Evolutionary conservation across 2,329 filamentous ascomycete genomes (phyloP).

Genomic region (Lanzia echinophila): DNA sequence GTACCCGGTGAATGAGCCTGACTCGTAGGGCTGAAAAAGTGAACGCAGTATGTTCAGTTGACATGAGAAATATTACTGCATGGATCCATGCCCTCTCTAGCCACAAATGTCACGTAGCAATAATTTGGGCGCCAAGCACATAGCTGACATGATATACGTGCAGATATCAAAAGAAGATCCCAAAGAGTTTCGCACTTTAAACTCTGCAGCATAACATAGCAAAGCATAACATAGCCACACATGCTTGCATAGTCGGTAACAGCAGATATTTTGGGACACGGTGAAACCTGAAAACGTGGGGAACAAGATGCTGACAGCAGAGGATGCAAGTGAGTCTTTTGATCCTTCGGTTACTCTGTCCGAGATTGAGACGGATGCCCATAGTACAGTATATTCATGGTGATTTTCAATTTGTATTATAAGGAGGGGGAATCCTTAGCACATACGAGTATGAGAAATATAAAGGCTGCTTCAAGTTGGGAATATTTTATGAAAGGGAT

Average conservation of each 20-base stretch:
- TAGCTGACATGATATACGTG: conserved; percentile 6
- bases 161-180: not conserved
- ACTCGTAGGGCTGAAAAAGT: conserved; percentile 1
- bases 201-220: conserved; percentile 6
- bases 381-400: not conserved
- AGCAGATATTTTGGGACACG: conserved; percentile 10
- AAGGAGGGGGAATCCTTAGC: too few relatives aligned
- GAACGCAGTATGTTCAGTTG: not conserved
- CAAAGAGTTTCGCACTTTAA: not conserved
- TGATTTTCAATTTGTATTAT: too few relatives aligned
- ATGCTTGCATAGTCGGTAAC: conserved; percentile 13
- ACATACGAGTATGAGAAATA: too few relatives aligned
- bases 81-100: not conserved
- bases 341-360: conserved; percentile 14
- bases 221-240: too few relatives aligned
- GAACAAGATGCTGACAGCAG: conserved; percentile 16
- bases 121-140: not conserved
- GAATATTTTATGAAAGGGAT: too few relatives aligned
- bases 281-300: conserved; percentile 12
- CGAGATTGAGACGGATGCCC: not conserved
- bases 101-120: conserved; percentile 8
- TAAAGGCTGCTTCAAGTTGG: too few relatives aligned
- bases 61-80: not conserved
- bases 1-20: not conserved
- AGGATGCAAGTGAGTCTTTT: conserved; percentile 16